Base-by-base conservation (phyloP, 176 grass and related monocot species). In the Rhynchospora pubera region DNA sequence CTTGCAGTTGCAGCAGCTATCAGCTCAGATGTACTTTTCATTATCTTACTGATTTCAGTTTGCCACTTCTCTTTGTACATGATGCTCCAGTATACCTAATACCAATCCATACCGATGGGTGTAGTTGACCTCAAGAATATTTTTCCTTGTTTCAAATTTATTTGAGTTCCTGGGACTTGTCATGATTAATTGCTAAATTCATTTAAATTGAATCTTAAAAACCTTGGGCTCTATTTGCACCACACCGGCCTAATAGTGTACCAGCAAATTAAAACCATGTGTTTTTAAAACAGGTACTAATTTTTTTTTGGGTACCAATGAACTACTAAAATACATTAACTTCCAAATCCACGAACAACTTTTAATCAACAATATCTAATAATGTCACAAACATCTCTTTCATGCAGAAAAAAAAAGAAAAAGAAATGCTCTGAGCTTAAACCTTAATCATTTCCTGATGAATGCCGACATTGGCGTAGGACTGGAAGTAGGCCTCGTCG, bases 391-490 rank as follows among this genome's bases (percentile, higher is more conserved):
- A 32, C 34, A 16, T 7, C 32, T 23, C 60, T 28, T 59, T 42
- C 5, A 39, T 18, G 23, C 16, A 10, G 5, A 14, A 26, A 63
- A 65, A 30, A 65, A 65, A 65, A 1, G 4, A n/a, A 28, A 28
- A 28, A 28, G 26, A 28, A 28, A 28, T 28, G 14, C 69, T 6
- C 0, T 23, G 26, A 26, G 0, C 18, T 30, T 34, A 13, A 61
- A 97, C 94, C 91, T 93, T 93, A 70, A 97, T 93, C 94, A 97
- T 97, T 62, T 85, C 68, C 78, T 93, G 89, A 56, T 97, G 94
- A 84, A 97, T 91, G 34, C 83, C 89, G 81, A 97, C 72, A 61
- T 97, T 90, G 84, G 94, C 84, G 70, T 97, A 97, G 13, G 94
- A 91, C 48, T 91, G 85, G 62, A 97, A 97, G 88, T 93, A 97